Conservation (phyloP, 179 eudicot genomes). For the Kewa caespitosa region DNA sequence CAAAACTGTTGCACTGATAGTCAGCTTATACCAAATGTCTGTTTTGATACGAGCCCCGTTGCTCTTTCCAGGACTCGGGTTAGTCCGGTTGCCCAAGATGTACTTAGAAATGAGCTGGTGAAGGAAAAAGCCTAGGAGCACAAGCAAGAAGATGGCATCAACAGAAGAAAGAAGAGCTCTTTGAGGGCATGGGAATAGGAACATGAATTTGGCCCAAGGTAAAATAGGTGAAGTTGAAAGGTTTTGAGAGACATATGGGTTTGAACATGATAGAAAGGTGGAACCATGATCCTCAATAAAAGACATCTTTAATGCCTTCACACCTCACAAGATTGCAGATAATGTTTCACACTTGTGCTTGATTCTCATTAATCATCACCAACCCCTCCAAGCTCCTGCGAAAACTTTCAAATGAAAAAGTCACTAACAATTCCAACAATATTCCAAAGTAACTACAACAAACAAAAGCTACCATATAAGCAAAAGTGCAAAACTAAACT, state of each 20-base stretch:
- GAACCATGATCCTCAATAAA: conserved; percentile 55
- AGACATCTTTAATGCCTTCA: conserved; percentile 34
- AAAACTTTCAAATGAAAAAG: background rate
- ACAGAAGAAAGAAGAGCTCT: conserved; percentile 50
- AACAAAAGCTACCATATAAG: background rate
- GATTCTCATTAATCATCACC: conserved; percentile 6
- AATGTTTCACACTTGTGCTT: background rate
- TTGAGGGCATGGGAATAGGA: conserved; percentile 87
- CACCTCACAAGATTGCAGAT: conserved; percentile 10
- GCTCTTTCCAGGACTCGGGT: conserved; percentile 27
- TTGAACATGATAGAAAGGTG: conserved; percentile 66
- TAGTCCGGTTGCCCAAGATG: conserved; percentile 22
- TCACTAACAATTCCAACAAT: background rate
- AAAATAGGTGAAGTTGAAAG: conserved; percentile 29
- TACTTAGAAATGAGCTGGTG: conserved; percentile 44
- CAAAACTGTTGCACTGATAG: conserved; percentile 34
- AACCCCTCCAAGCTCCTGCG: conserved; percentile 1
- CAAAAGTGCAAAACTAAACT: background rate
- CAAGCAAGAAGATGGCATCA: conserved; percentile 53
- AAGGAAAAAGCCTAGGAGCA: conserved; percentile 38
- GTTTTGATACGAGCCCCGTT: conserved; percentile 25
- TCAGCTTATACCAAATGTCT: conserved; percentile 51
- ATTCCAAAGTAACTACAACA: too few relatives aligned
- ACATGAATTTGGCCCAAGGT: conserved; percentile 68
- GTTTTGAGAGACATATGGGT: conserved; percentile 26